Evolutionary conservation across 352 stramenopile species (phyloP).

Genomic region (Globisporangium takayamanum): DNA sequence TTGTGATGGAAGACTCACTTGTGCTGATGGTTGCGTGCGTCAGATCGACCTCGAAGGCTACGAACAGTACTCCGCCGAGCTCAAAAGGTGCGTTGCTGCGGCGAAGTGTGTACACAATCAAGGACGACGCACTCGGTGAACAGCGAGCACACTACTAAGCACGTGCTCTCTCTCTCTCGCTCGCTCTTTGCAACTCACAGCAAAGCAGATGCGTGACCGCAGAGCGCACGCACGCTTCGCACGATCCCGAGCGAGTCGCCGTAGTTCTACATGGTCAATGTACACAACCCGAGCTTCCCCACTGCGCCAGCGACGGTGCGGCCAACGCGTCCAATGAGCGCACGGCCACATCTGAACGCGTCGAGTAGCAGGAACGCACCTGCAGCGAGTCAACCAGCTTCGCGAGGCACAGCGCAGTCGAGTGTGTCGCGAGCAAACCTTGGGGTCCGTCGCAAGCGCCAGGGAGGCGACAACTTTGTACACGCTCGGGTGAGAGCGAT

Average conservation of each 20-base stretch:
- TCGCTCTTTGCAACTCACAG: slow-evolving; percentile 11
- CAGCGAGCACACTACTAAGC: too few relatives aligned
- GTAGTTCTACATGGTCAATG: slow-evolving; percentile 51
- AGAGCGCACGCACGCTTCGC: slow-evolving; percentile 28
- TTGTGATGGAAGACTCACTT: neutral
- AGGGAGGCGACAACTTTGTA: slow-evolving; percentile 21
- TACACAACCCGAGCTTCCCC: slow-evolving; percentile 25
- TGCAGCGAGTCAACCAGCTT: neutral
- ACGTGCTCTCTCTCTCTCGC: neutral
- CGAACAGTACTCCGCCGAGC: slow-evolving; percentile 45
- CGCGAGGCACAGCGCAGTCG: neutral
- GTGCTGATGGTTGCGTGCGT: neutral
- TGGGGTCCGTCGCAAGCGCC: slow-evolving; percentile 30
- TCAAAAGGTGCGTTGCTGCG: slow-evolving; percentile 27
- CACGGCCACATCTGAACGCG: slow-evolving; percentile 22
- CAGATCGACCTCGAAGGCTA: slow-evolving; percentile 62
- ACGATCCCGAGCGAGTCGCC: slow-evolving; percentile 39
- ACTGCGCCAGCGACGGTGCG: slow-evolving; percentile 5
- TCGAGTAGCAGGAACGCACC: slow-evolving; percentile 5
- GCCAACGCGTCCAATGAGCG: slow-evolving; percentile 33
- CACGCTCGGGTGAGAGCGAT: slow-evolving; percentile 40
- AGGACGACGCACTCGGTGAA: too few relatives aligned
- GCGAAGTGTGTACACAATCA: too few relatives aligned
- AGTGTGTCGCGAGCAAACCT: slow-evolving; percentile 1
- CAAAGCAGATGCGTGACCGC: slow-evolving; percentile 29